phyloP scores from a whole-genome alignment of 768 basidiomycete species.

The Austroboletus eburneus region DNA sequence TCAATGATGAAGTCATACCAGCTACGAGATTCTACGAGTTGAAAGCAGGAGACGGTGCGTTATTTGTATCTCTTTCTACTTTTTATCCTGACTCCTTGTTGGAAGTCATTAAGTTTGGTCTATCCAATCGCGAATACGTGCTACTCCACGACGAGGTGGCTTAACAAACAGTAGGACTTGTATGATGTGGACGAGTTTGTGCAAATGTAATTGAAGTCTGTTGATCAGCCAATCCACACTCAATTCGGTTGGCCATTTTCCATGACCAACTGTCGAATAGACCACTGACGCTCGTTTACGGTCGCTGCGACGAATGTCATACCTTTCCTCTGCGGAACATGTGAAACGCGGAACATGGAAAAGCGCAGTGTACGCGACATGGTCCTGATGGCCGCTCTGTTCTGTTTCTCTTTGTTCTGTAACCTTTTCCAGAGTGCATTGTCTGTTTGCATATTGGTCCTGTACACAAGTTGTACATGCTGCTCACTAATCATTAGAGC shows the following conservation, averaged over 20 bases:
- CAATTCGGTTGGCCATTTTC: background rate
- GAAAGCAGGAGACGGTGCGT: conserved; percentile 70
- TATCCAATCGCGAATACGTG: conserved; percentile 79
- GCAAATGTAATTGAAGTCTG: background rate
- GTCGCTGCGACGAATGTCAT: background rate
- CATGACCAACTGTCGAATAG: background rate
- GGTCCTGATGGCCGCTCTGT: too few relatives aligned
- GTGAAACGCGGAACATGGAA: too few relatives aligned
- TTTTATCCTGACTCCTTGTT: conserved; percentile 8
- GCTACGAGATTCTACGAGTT: conserved; percentile 85
- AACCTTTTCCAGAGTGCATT: too few relatives aligned
- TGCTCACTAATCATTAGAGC: too few relatives aligned
- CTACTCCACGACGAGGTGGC: conserved; percentile 74
- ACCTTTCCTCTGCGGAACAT: too few relatives aligned
- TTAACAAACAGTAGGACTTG: conserved; percentile 19
- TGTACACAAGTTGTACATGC: too few relatives aligned
- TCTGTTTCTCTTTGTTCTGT: too few relatives aligned
- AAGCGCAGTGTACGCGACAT: too few relatives aligned
- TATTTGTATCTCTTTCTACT: background rate
- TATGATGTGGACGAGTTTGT: background rate
- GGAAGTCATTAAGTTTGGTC: conserved; percentile 81
- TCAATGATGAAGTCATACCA: conserved; percentile 85
- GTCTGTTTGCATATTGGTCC: too few relatives aligned
- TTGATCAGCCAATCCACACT: background rate
- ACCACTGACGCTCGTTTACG: too few relatives aligned